Conservation (phyloP, 2,329 filamentous ascomycete species). For the Fusarium sp. region DNA sequence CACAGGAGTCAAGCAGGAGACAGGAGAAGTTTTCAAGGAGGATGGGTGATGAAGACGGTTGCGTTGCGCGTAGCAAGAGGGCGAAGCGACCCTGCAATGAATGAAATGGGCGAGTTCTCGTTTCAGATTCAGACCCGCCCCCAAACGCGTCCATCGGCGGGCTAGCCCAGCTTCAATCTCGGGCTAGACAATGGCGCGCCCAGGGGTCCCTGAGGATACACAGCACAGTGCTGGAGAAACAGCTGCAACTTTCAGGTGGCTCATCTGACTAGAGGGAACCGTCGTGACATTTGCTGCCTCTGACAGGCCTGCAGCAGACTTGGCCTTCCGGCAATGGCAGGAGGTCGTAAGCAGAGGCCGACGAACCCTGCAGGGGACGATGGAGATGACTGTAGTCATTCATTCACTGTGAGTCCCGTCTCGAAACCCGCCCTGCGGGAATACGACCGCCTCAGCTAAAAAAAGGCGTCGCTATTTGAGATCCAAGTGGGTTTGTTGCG, state of each 20-base stretch:
- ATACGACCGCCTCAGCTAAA: conserved; percentile 28
- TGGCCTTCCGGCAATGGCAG: conserved; percentile 28
- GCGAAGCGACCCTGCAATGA: conserved; percentile 36
- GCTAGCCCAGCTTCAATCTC: conserved; percentile 22
- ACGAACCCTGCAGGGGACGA: conserved; percentile 33
- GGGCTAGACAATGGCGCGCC: conserved; percentile 3
- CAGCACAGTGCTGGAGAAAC: conserved; percentile 9
- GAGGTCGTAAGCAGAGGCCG: conserved; percentile 23
- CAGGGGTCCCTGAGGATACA: conserved; percentile 13
- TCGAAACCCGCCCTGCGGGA: conserved; percentile 14
- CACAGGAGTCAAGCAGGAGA: conserved; percentile 18
- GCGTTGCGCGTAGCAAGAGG: conserved; percentile 17
- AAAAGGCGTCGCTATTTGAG: conserved; percentile 27
- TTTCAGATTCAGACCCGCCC: conserved; percentile 39
- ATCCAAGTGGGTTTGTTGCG: conserved; percentile 23
- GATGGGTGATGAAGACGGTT: conserved; percentile 5
- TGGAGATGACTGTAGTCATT: neutral
- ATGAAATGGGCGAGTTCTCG: conserved; percentile 27
- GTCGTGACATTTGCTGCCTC: conserved; percentile 21
- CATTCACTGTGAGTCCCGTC: neutral
- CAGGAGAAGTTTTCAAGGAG: conserved; percentile 24
- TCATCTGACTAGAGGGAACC: conserved; percentile 32
- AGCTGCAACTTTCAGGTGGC: conserved; percentile 42
- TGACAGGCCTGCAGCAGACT: conserved; percentile 9
- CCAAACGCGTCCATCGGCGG: conserved; percentile 26